Evolutionary conservation across 2,329 filamentous ascomycete species (phyloP).

Genomic region (Trichoderma endophyticum): DNA sequence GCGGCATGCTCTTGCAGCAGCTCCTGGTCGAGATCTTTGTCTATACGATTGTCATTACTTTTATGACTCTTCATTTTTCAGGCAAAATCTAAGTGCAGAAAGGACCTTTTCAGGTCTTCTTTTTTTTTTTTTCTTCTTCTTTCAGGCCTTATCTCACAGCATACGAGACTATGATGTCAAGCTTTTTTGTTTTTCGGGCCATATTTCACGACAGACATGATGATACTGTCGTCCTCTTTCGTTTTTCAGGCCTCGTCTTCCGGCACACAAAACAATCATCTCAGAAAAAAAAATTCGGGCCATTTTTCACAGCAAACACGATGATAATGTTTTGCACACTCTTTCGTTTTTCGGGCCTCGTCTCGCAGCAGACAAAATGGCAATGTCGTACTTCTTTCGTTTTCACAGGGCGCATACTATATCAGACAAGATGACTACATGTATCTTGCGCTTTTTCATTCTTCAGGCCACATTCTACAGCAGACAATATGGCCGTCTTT

Average conservation of each 20-base stretch:
- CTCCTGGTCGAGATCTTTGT: constrained; percentile 36
- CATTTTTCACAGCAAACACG: neutral
- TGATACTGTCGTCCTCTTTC: neutral
- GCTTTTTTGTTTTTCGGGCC: neutral
- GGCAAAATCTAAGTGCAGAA: constrained; percentile 10
- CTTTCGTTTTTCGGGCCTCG: constrained; percentile 27
- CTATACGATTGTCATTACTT: constrained; percentile 33
- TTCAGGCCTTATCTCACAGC: neutral
- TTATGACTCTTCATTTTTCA: constrained; percentile 33
- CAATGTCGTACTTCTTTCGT: neutral
- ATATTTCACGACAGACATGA: neutral
- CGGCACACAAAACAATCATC: neutral
- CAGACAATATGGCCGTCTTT: neutral
- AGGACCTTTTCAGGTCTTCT: neutral
- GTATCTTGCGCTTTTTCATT: neutral
- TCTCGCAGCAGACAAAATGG: neutral
- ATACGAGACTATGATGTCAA: neutral
- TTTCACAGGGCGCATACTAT: neutral
- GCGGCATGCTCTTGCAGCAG: constrained; percentile 34
- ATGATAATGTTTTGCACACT: neutral
- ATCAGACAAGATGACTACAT: neutral
- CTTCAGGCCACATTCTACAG: neutral
- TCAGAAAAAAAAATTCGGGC: too few species aligned
- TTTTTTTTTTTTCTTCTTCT: neutral
- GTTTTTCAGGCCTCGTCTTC: neutral